A percentile compares a stretch with the other conserved stretches of the same genome.
These are phyloP conservation scores for Phytophthora europaea DNA, from an alignment of 352 stramenopile species.

Conservation along the genomic window DNA sequence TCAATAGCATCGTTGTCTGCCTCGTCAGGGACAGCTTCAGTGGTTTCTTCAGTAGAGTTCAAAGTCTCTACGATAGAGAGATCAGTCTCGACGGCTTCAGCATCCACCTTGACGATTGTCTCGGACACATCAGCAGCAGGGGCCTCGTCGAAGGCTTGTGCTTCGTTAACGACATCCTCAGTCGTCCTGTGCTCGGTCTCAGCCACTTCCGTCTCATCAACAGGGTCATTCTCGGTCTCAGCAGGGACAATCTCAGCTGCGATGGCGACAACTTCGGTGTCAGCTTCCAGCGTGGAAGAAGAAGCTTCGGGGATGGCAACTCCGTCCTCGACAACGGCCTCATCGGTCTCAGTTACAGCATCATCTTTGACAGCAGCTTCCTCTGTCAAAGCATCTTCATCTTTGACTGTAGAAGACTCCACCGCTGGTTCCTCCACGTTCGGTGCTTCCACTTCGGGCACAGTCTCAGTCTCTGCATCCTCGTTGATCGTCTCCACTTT, in stretches of 20 bases:
- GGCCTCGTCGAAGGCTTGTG: not conserved
- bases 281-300: no score
- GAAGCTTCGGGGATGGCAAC: no score
- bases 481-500: constrained; percentile 11
- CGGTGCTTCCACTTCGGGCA: not conserved
- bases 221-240: not conserved
- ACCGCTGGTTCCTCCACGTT: constrained; percentile 3
- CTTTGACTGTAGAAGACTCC: not conserved
- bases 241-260: no score
- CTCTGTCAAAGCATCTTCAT: not conserved
- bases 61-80: not conserved
- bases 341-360: not conserved
- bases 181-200: not conserved
- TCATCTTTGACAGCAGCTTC: not conserved
- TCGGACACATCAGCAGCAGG: not conserved
- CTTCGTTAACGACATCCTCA: not conserved
- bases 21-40: not conserved
- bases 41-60: not conserved
- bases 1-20: constrained; percentile 12
- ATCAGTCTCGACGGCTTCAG: constrained; percentile 6
- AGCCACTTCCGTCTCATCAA: not conserved
- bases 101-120: not conserved
- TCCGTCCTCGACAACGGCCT: not conserved
- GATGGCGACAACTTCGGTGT: no score
- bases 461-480: constrained; percentile 3